phyloP scores from a whole-genome alignment of 495 filamentous ascomycete species.

The Neurospora pannonica region DNA sequence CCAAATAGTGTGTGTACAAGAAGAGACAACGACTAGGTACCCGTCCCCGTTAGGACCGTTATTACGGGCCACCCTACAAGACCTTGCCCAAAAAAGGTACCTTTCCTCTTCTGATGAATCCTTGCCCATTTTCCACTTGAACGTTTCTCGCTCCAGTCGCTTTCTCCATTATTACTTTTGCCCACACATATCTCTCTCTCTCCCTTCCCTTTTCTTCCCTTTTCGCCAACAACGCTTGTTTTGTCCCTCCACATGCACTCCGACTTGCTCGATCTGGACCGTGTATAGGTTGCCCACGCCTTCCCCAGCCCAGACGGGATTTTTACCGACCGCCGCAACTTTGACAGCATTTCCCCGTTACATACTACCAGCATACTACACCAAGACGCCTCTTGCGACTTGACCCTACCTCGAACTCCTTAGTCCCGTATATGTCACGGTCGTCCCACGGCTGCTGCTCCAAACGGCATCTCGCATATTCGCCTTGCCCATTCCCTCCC shows the following conservation, averaged over 20 bases:
- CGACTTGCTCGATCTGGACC: constrained; percentile 3
- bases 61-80: constrained; percentile 6
- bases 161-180: constrained; percentile 31
- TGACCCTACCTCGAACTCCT: not conserved
- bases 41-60: not conserved
- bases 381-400: not conserved
- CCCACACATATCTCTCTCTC: constrained; percentile 21
- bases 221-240: constrained; percentile 3
- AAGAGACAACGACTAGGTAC: not conserved
- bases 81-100: constrained; percentile 7
- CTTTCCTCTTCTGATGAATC: constrained; percentile 2
- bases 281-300: constrained; percentile 8
- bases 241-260: constrained; percentile 12
- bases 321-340: not conserved
- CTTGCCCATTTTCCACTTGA: constrained; percentile 13
- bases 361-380: not conserved
- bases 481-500: not conserved
- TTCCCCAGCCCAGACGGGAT: not conserved
- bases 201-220: constrained; percentile 19
- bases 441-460: not conserved
- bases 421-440: not conserved
- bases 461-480: not conserved
- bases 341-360: not conserved
- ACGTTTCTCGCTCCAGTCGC: constrained; percentile 19
- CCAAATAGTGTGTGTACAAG: not conserved